phyloP scores from a whole-genome alignment of 2,329 filamentous ascomycete genomes.

The Microsporum audouinii region DNA sequence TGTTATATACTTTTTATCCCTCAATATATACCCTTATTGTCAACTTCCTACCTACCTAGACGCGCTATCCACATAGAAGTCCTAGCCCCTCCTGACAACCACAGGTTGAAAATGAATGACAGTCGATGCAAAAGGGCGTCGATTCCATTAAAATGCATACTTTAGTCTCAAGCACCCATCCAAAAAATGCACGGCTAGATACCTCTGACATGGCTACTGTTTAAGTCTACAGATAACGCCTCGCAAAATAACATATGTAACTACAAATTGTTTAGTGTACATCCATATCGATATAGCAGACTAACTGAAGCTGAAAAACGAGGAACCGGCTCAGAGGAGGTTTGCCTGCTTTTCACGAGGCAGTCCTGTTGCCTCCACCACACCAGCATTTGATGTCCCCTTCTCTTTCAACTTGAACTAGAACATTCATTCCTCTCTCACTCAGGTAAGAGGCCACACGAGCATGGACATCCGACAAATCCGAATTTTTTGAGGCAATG shows the following conservation, averaged over 20 bases:
- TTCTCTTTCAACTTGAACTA: conserved; percentile 80
- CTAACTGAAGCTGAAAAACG: not conserved
- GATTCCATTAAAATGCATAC: too few species aligned
- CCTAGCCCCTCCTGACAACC: too few species aligned
- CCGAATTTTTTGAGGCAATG: conserved; percentile 57
- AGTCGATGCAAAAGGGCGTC: too few species aligned
- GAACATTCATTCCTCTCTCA: conserved; percentile 63
- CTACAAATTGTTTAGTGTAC: not conserved
- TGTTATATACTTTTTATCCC: not conserved
- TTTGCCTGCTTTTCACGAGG: not conserved
- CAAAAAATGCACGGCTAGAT: too few species aligned
- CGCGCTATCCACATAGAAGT: too few species aligned
- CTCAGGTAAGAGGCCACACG: conserved; percentile 62
- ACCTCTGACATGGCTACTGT: too few species aligned
- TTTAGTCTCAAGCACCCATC: too few species aligned
- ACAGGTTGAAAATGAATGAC: too few species aligned
- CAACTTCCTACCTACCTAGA: not conserved
- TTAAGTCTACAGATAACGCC: too few species aligned
- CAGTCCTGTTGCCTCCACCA: conserved; percentile 35
- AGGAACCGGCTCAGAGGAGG: not conserved
- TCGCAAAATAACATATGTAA: not conserved
- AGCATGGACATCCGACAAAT: conserved; percentile 71
- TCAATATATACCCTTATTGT: not conserved
- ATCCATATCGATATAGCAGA: not conserved
- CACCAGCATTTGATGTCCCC: conserved; percentile 59